phyloP scores from a whole-genome alignment of 495 filamentous ascomycete genomes.

The Penicillium lividum region DNA sequence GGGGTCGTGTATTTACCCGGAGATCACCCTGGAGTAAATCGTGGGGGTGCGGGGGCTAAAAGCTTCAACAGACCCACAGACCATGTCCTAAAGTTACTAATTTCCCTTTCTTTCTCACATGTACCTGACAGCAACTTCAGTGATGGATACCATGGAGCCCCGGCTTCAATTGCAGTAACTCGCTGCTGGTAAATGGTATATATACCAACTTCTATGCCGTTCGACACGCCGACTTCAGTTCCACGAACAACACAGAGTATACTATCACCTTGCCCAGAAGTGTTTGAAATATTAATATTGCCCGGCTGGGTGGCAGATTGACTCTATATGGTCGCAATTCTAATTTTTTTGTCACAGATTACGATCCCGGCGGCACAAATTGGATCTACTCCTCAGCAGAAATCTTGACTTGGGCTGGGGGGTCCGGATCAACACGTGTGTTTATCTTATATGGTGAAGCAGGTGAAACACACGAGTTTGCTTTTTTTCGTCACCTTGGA shows the following conservation, averaged over 20 bases:
- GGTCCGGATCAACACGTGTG: conserved; percentile 52
- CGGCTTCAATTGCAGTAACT: conserved; percentile 52
- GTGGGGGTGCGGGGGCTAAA: neutral
- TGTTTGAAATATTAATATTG: conserved; percentile 56
- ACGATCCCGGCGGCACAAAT: conserved; percentile 55
- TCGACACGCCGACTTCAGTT: conserved; percentile 58
- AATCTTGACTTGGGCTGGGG: conserved; percentile 62
- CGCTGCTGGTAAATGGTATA: conserved; percentile 47
- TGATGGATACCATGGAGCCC: conserved; percentile 47
- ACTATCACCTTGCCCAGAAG: conserved; percentile 56
- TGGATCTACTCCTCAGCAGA: conserved; percentile 72
- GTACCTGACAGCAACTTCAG: conserved; percentile 53
- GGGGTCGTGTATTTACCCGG: conserved; percentile 7
- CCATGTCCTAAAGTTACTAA: too few species aligned
- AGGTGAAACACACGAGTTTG: conserved; percentile 64
- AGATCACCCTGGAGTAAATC: neutral
- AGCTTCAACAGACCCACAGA: neutral
- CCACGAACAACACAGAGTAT: conserved; percentile 50
- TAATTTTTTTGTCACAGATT: conserved; percentile 70
- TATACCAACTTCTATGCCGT: conserved; percentile 58
- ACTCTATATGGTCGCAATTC: conserved; percentile 66
- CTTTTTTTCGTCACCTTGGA: conserved; percentile 37
- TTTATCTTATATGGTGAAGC: conserved; percentile 66
- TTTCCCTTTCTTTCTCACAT: conserved; percentile 50
- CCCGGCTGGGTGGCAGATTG: conserved; percentile 58